These are phyloP conservation scores for Hymenochaete sp. DNA, from an alignment of 1,284 basidiomycete species.

Conservation along the genomic window DNA sequence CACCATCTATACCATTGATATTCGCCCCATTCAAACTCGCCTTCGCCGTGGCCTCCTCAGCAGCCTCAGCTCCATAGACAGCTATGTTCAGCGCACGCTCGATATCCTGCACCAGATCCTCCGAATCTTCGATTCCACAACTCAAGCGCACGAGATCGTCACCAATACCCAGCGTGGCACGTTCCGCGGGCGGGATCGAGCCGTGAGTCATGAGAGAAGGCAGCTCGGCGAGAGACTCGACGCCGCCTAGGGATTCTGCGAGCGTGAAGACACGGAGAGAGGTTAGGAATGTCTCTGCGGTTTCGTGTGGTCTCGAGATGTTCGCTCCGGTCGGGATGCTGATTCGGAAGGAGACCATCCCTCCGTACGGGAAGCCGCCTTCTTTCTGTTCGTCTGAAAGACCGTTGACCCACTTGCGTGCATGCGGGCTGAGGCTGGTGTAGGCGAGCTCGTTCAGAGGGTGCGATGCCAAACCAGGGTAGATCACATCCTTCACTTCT, in stretches of 20 bases:
- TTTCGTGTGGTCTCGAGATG: slow-evolving; percentile 19
- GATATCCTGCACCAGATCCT: slow-evolving; percentile 74
- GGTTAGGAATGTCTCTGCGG: slow-evolving; percentile 66
- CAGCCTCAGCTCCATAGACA: slow-evolving; percentile 16
- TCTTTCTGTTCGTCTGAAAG: slow-evolving; percentile 25
- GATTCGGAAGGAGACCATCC: slow-evolving; percentile 76
- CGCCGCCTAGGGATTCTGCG: slow-evolving; percentile 87
- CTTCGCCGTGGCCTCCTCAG: neutral
- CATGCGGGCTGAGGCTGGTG: slow-evolving; percentile 58
- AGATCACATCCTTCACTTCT: slow-evolving; percentile 71
- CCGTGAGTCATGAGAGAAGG: slow-evolving; percentile 84
- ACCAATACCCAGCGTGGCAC: slow-evolving; percentile 68
- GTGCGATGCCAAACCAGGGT: slow-evolving; percentile 71
- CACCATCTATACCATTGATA: neutral
- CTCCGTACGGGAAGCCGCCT: slow-evolving; percentile 73
- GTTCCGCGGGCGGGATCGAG: slow-evolving; percentile 63
- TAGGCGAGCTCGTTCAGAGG: slow-evolving; percentile 56
- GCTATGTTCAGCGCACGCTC: slow-evolving; percentile 57
- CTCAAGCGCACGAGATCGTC: slow-evolving; percentile 76
- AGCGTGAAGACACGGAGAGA: slow-evolving; percentile 69
- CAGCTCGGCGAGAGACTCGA: slow-evolving; percentile 83
- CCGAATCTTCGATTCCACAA: slow-evolving; percentile 83
- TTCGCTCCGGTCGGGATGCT: slow-evolving; percentile 26
- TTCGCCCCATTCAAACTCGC: neutral
- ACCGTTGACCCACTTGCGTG: slow-evolving; percentile 55